phyloP scores from a whole-genome alignment of 192 early-diverging fungal species.

The Fimicolochytrium jonesii region DNA sequence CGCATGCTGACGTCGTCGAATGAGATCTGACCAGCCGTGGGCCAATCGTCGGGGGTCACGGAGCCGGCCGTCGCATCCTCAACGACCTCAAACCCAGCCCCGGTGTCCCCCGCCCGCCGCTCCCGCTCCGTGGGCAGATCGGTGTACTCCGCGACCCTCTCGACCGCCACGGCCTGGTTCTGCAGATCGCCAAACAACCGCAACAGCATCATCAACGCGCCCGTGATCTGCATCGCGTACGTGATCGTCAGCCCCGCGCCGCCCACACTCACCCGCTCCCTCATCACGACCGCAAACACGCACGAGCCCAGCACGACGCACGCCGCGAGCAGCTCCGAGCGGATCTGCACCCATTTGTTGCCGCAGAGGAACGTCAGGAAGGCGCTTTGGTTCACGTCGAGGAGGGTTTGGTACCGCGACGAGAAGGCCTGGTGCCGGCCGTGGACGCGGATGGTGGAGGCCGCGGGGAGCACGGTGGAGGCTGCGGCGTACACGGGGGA shows the following conservation, averaged over 20 bases:
- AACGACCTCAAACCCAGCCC: too few relatives aligned
- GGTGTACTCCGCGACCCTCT: slow-evolving; percentile 59
- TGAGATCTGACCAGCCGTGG: slow-evolving; percentile 61
- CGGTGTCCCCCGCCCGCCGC: too few relatives aligned
- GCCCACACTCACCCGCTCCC: slow-evolving; percentile 30
- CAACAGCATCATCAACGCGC: neutral
- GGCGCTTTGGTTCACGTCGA: slow-evolving; percentile 4
- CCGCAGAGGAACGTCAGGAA: neutral
- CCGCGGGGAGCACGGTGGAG: neutral
- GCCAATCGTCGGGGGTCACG: slow-evolving; percentile 47
- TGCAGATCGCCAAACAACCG: slow-evolving; percentile 39
- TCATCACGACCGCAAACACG: slow-evolving; percentile 43
- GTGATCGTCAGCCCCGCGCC: slow-evolving; percentile 27
- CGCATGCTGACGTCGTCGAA: slow-evolving; percentile 60
- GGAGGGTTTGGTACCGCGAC: neutral
- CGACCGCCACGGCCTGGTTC: slow-evolving; percentile 50
- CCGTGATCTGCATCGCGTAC: slow-evolving; percentile 51
- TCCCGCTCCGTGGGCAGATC: slow-evolving; percentile 15
- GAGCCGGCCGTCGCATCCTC: too few relatives aligned
- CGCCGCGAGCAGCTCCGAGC: neutral
- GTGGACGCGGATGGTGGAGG: neutral
- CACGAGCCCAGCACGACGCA: slow-evolving; percentile 8
- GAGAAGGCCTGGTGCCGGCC: neutral
- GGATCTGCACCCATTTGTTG: slow-evolving; percentile 1
- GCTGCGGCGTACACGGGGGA: neutral